A percentile compares a stretch with the other conserved stretches of the same genome.
Conservation (phyloP, 2,329 filamentous ascomycete species). For the Cordyceps fumosorosea region DNA sequence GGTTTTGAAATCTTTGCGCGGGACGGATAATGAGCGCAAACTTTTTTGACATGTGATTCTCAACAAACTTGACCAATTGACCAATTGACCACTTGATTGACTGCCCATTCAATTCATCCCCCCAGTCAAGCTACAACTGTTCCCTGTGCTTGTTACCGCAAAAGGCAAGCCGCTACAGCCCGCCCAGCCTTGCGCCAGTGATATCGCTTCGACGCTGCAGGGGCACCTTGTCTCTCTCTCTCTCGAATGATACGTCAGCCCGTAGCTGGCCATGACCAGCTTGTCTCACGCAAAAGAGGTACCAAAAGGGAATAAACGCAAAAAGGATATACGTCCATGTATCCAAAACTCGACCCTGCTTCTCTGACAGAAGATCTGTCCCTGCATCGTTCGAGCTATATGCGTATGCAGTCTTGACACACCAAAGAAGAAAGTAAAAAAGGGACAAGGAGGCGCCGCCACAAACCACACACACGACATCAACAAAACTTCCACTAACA, state of each 20-base stretch:
- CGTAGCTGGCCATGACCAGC: not conserved
- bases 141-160: not conserved
- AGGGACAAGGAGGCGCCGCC: not conserved
- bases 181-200: not conserved
- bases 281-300: not conserved
- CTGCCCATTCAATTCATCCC: no score
- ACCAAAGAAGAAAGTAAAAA: not conserved
- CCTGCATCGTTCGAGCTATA: no score
- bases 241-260: not conserved
- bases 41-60: constrained; percentile 13
- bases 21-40: not conserved
- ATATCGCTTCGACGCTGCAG: not conserved
- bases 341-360: not conserved
- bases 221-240: not conserved
- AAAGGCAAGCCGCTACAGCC: constrained; percentile 3
- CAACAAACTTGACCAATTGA: constrained; percentile 7
- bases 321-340: not conserved
- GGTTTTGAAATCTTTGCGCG: not conserved
- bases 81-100: no score
- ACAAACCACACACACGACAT: not conserved
- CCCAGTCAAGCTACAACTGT: not conserved
- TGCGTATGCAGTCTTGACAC: not conserved
- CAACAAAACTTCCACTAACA: not conserved
- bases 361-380: no score
- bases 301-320: not conserved